Conservation (phyloP, 768 basidiomycete species). For the Auricularia sp. region DNA sequence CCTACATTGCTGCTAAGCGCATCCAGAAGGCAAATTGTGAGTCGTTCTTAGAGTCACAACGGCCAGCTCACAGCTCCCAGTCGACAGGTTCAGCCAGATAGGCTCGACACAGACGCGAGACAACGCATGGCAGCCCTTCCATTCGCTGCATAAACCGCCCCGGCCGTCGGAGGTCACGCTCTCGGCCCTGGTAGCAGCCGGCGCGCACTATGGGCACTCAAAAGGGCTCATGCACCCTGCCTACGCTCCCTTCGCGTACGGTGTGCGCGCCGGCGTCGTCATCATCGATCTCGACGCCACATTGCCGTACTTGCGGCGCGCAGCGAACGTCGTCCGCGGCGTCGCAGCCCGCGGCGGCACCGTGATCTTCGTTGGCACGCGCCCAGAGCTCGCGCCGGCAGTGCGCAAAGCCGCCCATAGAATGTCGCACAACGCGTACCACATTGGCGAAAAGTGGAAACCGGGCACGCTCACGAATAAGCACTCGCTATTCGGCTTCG, state of each 20-base stretch:
- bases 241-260: slow-evolving; percentile 88
- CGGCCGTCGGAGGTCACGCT: slow-evolving; percentile 58
- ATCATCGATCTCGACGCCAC: slow-evolving; percentile 95
- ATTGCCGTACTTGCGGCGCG: slow-evolving; percentile 80
- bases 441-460: slow-evolving; percentile 83
- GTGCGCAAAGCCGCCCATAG: slow-evolving; percentile 73
- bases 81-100: slow-evolving; percentile 51
- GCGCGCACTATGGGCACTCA: slow-evolving; percentile 90
- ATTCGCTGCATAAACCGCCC: slow-evolving; percentile 53
- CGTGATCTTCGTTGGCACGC: slow-evolving; percentile 85
- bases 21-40: slow-evolving; percentile 9
- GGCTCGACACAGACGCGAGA: slow-evolving; percentile 69
- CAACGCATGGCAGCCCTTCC: slow-evolving; percentile 64
- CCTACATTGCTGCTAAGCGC: slow-evolving; percentile 30
- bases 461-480: slow-evolving; percentile 93
- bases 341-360: slow-evolving; percentile 73
- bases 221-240: slow-evolving; percentile 77
- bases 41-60: slow-evolving; percentile 10
- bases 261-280: slow-evolving; percentile 78
- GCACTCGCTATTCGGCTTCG: slow-evolving; percentile 57
- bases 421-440: slow-evolving; percentile 70
- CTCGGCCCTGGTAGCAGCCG: slow-evolving; percentile 84
- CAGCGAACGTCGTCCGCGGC: slow-evolving; percentile 77
- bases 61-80: slow-evolving; percentile 25
- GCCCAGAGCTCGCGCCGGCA: slow-evolving; percentile 62